These are phyloP conservation scores for Omphalotus guepiniiformis DNA, from an alignment of 768 basidiomycete genomes.

Conservation along the genomic window DNA sequence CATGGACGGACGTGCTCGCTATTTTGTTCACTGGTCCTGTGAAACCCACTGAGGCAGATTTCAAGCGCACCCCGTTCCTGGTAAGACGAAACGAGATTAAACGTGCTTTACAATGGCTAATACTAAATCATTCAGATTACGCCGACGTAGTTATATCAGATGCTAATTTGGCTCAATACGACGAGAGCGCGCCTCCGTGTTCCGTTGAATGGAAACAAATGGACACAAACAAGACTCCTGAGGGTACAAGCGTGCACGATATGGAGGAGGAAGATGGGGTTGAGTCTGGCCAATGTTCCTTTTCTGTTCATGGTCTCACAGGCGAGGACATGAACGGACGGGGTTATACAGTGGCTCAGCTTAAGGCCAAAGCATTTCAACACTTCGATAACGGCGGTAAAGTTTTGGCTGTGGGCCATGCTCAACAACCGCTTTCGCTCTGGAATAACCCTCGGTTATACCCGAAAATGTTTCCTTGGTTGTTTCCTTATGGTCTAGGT, in stretches of 20 bases:
- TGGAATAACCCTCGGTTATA: background rate
- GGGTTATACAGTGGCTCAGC: background rate
- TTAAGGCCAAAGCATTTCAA: background rate
- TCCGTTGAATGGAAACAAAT: slow-evolving; percentile 17
- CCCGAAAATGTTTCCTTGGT: slow-evolving; percentile 2
- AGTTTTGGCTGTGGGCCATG: background rate
- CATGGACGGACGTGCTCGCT: slow-evolving; percentile 26
- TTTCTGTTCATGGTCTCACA: slow-evolving; percentile 21
- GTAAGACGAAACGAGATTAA: slow-evolving; percentile 22
- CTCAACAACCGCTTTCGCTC: background rate
- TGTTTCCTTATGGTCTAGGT: slow-evolving; percentile 31
- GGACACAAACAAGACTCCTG: background rate
- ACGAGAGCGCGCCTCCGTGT: slow-evolving; percentile 18
- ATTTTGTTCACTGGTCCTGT: slow-evolving; percentile 27
- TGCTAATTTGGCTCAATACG: slow-evolving; percentile 21
- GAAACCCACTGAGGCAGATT: slow-evolving; percentile 22
- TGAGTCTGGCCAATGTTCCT: slow-evolving; percentile 16
- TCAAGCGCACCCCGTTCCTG: slow-evolving; percentile 22
- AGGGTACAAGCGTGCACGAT: slow-evolving; percentile 16
- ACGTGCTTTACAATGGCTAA: slow-evolving; percentile 30
- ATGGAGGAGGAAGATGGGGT: slow-evolving; percentile 13
- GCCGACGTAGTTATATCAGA: slow-evolving; percentile 26
- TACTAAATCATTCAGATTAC: slow-evolving; percentile 31
- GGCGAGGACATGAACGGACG: slow-evolving; percentile 10
- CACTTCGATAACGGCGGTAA: background rate